These are phyloP conservation scores for Cryphonectria japonica DNA, from an alignment of 2,329 filamentous ascomycete species.

Conservation along the genomic window DNA sequence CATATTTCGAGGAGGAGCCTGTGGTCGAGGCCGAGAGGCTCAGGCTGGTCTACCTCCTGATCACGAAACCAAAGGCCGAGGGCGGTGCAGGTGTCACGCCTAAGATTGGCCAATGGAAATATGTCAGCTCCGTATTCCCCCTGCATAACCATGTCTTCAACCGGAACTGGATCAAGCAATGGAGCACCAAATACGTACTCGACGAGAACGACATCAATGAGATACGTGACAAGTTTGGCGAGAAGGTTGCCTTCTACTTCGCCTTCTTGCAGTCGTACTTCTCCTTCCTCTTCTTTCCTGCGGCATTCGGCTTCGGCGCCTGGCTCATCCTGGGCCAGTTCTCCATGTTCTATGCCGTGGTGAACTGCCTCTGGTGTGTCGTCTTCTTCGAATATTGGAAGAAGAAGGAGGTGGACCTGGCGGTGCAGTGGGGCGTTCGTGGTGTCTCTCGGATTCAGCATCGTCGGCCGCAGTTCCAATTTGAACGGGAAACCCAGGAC, in stretches of 20 bases:
- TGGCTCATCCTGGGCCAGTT: conserved; percentile 87
- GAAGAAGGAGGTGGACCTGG: conserved; percentile 84
- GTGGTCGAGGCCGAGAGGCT: conserved; percentile 87
- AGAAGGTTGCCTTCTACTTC: conserved; percentile 92
- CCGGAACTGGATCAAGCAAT: conserved; percentile 72
- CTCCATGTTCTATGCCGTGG: conserved; percentile 77
- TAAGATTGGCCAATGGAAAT: conserved; percentile 69
- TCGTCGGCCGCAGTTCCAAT: conserved; percentile 75
- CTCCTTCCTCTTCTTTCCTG: conserved; percentile 79
- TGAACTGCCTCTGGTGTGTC: conserved; percentile 83
- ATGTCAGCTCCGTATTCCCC: conserved; percentile 75
- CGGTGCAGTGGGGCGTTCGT: conserved; percentile 85
- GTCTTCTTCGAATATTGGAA: conserved; percentile 97
- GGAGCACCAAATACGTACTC: conserved; percentile 72
- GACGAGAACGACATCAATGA: conserved; percentile 69
- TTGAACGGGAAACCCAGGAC: conserved; percentile 77
- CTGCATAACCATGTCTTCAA: conserved; percentile 80
- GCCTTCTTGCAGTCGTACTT: conserved; percentile 93
- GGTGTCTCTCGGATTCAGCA: conserved; percentile 82
- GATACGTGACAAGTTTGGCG: conserved; percentile 77
- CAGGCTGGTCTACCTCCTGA: conserved; percentile 83
- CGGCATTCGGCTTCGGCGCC: conserved; percentile 73
- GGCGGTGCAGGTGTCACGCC: conserved; percentile 80
- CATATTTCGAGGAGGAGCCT: conserved; percentile 72
- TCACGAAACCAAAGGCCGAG: conserved; percentile 72